Percentiles rank a stretch among this genome's conserved stretches.
phyloP scores from a whole-genome alignment of 2,329 filamentous ascomycete genomes.

The Venturia asperata region DNA sequence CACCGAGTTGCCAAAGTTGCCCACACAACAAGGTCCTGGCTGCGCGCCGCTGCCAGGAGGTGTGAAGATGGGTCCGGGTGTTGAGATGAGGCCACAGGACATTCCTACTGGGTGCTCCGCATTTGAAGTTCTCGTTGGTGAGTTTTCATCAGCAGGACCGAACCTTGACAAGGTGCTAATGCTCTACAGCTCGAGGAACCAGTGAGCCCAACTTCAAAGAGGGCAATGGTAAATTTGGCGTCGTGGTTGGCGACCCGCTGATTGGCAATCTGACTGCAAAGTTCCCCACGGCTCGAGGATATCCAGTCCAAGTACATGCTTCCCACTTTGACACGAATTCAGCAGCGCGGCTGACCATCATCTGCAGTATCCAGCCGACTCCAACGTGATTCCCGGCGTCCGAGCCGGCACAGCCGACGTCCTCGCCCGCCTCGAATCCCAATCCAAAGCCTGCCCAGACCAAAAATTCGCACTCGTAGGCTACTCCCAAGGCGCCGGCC shows the following conservation, averaged over 20 bases:
- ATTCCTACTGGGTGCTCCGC: constrained; percentile 16
- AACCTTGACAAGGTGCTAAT: background rate
- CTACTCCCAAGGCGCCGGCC: constrained; percentile 19
- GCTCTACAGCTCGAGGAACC: constrained; percentile 16
- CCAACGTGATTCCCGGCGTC: background rate
- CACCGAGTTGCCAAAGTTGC: background rate
- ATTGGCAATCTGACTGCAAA: constrained; percentile 13
- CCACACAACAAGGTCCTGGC: background rate
- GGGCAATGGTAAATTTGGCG: constrained; percentile 18
- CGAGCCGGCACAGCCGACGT: constrained; percentile 4
- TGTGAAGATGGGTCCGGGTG: constrained; percentile 6
- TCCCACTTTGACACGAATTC: background rate
- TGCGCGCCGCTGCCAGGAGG: background rate
- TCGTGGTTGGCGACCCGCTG: constrained; percentile 19
- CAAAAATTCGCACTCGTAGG: constrained; percentile 18
- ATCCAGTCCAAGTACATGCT: constrained; percentile 16
- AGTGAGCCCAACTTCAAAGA: constrained; percentile 16
- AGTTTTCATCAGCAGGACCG: background rate
- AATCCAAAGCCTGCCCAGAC: constrained; percentile 18
- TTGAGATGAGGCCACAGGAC: constrained; percentile 14
- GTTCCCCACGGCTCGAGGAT: constrained; percentile 13
- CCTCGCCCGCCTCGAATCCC: constrained; percentile 13
- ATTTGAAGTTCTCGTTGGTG: constrained; percentile 18
- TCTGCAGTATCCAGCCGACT: constrained; percentile 18
- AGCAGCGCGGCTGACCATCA: background rate